Base-by-base conservation (phyloP, 225 moss, liverwort and hornwort species). In the Polytrichum formosum region DNA sequence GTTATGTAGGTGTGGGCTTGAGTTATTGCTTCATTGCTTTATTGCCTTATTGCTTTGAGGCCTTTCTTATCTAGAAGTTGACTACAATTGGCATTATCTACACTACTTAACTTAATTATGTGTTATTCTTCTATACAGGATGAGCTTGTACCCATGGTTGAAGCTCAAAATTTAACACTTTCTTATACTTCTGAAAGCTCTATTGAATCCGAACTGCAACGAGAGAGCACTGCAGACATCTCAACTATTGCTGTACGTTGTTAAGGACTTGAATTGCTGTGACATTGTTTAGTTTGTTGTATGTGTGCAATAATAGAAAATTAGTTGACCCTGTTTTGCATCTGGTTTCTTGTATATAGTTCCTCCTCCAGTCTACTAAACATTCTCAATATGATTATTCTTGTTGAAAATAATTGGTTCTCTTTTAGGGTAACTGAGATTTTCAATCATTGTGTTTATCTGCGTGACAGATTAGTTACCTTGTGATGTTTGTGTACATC, bases 401-500 rank as follows among this genome's bases (percentile, higher is more conserved):
- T 46, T 46, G 10, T 13, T 0, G 16, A 46, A 46, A 46, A 16
- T 46, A 46, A 46, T 46, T 46, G 46, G 46, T 10, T 46, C 16
- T 2, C 46, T 46, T 37, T 46, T 13, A 16, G 46, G 46, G 46
- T 16, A 46, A 46, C 46, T 46, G 46, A 46, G 2, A 46, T 46
- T 46, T 46, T 16, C 46, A 46, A 46, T 46, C 13, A 46, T 4
- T 69, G 54, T 74, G 62, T 72, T 74, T 53, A 54, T 54, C 4
- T 84, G 76, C n/a, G 73, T 78, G 83, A 73, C 92, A 97, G 96
- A 83, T 91, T 56, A 97, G 96, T 83, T 97, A 97, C 68, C 75
- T 91, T 29, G 93, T 97, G 37, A 97, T 97, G 96, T 97, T 97
- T 75, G 68, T 87, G 26, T 97, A 97, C 79, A 93, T 97, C 71